A percentile compares a stretch with the other conserved stretches of the same genome.
Conservation (phyloP, 306 rosid species). For the Prunus campanulata region DNA sequence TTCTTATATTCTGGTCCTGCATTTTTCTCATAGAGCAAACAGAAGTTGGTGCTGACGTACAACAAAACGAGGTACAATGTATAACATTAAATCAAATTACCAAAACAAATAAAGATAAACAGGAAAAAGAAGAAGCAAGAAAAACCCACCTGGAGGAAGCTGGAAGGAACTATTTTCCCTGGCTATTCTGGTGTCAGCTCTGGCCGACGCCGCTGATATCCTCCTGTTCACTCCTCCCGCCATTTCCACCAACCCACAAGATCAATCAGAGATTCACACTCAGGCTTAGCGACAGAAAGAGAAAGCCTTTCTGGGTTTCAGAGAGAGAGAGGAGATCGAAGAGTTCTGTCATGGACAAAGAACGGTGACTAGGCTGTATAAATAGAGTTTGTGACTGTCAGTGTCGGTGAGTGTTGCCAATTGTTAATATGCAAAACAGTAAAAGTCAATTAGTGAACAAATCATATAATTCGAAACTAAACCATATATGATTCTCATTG, state of each 20-base stretch:
- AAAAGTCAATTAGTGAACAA: not conserved
- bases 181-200: conserved; percentile 70
- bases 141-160: conserved; percentile 52
- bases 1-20: not conserved
- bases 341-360: not conserved
- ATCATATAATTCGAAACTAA: not conserved
- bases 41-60: not conserved
- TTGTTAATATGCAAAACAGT: not conserved
- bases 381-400: not conserved
- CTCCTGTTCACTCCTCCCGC: conserved; percentile 57
- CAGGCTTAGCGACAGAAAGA: not conserved
- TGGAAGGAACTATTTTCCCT: conserved; percentile 37
- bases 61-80: not conserved
- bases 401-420: not conserved
- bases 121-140: not conserved
- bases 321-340: conserved; percentile 2
- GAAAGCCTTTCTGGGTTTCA: not conserved
- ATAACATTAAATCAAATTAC: not conserved
- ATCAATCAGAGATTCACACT: not conserved
- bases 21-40: not conserved
- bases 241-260: conserved; percentile 29
- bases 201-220: conserved; percentile 75
- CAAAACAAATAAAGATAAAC: not conserved
- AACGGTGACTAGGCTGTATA: not conserved
- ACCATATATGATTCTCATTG: too few relatives aligned